Evolutionary conservation across 352 stramenopile species (phyloP), one percentile per base, ranked within the genome.

Genomic region (Phytophthora podocarpi): DNA sequence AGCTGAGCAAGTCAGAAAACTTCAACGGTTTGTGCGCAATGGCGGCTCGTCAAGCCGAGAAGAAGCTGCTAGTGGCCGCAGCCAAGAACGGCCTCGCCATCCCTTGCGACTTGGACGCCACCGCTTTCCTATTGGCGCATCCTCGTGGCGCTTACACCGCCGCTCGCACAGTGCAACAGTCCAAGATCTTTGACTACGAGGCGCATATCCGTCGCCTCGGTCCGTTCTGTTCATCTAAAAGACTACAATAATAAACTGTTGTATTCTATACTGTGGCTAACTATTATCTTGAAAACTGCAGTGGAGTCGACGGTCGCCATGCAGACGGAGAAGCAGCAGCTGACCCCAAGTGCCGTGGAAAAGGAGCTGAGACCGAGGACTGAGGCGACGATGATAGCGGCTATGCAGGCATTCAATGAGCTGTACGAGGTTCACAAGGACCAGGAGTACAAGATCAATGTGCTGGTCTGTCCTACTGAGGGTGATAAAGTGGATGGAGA

Each of bases 391-490:
- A 64, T 95, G 47, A 65, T 74, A 7, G 85, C 82, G 1, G 85
- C 85, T 1, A 91, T 95, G 85, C 36, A 61, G 26, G 59, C 77
- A 12, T 87, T 95, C 53, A 73, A 85, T 39, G 23, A 57, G 8
- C 61, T 78, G 21, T 82, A 80, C 35, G 55, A 80, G 24, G 59
- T 63, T 8, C 35, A 82, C 6, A 55, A 76, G 11, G 28, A 74
- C 5, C 74, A 93, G 31, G 85, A 95, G 69, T 95, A 89, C 78
- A 95, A 95, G 67, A 78, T 95, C 57, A 93, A 87, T 36, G 68
- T 93, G 26, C 70, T 95, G 13, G 73, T 95, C 32, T 91, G 83
- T 54, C 51, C 69, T 24, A 47, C 62, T 23, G 53, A 73, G 4
- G 59, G 65, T 13, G 61, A 61, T n/a, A 37, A 41, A 12, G 16